Conservation (phyloP, 305 asterid genomes). For the Withania somnifera region DNA sequence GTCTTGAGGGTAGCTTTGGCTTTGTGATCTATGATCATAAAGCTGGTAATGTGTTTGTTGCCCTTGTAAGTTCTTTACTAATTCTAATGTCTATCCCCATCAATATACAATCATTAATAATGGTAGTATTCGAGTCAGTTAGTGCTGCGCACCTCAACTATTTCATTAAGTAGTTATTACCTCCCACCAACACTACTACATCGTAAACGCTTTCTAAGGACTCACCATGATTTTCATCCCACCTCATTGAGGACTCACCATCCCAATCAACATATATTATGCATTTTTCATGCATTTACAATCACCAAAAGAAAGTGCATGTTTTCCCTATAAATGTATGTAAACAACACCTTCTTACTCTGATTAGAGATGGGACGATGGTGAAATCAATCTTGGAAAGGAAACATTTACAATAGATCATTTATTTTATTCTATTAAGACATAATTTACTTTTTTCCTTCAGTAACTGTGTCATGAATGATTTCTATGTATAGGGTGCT, state of each 20-base stretch:
- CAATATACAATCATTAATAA: no score
- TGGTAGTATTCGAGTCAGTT: no score
- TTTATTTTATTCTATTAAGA: neutral
- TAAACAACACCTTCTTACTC: neutral
- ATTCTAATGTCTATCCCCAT: no score
- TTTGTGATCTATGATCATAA: constrained; percentile 83
- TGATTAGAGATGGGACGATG: neutral
- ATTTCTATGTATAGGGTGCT: constrained; percentile 43
- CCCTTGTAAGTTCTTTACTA: constrained; percentile 18
- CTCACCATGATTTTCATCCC: neutral
- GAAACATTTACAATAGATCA: neutral
- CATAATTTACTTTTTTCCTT: neutral
- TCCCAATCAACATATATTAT: neutral
- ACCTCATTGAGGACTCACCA: no score
- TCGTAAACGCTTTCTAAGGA: no score
- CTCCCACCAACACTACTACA: no score
- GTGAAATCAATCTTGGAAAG: neutral
- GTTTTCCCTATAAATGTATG: neutral
- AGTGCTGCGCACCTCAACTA: no score
- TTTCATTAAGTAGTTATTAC: no score
- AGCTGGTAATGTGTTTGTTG: constrained; percentile 54
- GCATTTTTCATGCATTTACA: neutral
- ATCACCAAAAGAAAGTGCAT: neutral
- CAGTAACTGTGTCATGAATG: neutral
- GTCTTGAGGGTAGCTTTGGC: constrained; percentile 78